Evolutionary conservation across 2,329 filamentous ascomycete species (phyloP), one percentile per base, ranked within the genome.

Genomic region (Bipolaris victoriae): DNA sequence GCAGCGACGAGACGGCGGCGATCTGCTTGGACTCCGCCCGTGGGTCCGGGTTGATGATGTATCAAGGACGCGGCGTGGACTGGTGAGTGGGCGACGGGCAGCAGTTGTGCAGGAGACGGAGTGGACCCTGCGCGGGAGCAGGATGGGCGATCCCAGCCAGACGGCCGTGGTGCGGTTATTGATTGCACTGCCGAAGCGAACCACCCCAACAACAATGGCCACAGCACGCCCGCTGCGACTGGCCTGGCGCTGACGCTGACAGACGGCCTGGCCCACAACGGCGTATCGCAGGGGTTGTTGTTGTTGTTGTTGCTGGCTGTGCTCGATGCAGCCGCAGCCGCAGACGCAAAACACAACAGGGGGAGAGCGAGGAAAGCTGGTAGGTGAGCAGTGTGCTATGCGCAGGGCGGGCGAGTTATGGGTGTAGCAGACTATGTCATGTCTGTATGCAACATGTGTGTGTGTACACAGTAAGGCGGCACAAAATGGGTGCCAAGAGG

Each of bases 11-110:
- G 33, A 58, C 59, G 44, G 60, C 62, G 47, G 47, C 37, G 54
- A 55, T 58, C 57, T 45, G 49, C 52, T 52, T 48, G 37, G 61
- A 57, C 48, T 61, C 59, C 50, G 59, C 50, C 52, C 56, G 62
- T 62, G 62, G 61, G 54, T 55, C 51, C 39, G 45, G 53, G 58
- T 53, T 60, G 62, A 62, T 68, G 67, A 65, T 63, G 62, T 63
- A 66, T 58, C 55, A 57, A 46, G 33, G 45, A 48, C 51, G 31
- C 26, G 29, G 39, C 37, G 16, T 43, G 36, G 36, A 37, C 41
- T 47, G 44, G 36, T 47, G 49, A 57, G 44, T 52, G 43, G 54
- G 29, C 37, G 39, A 29, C 26, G 37, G 39, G 40, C 49, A 37
- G 55, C 45, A 45, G 49, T 53, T 54, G 64, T 63, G 67, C 65